Conservation (phyloP, 371 early-diverging fungal species). For the Neoconidiobolus thromboides region DNA sequence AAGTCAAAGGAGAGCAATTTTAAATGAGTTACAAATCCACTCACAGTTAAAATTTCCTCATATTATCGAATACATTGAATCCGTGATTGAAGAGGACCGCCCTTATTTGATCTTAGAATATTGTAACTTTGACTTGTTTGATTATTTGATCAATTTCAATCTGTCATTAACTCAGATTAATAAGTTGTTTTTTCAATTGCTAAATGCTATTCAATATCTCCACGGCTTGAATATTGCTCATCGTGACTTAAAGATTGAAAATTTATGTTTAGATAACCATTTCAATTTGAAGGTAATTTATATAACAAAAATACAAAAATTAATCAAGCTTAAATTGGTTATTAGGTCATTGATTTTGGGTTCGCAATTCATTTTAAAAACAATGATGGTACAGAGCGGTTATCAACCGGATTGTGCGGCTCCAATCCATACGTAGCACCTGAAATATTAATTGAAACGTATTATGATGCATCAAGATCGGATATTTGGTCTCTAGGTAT, state of each 20-base stretch:
- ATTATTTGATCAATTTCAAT: constrained; percentile 2
- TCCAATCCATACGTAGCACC: constrained; percentile 39
- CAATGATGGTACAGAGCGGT: constrained; percentile 19
- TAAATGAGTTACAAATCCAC: constrained; percentile 1
- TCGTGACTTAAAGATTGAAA: constrained; percentile 73
- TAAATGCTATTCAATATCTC: constrained; percentile 39
- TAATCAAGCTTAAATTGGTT: no score
- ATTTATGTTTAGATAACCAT: constrained; percentile 42
- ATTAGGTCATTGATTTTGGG: constrained; percentile 70
- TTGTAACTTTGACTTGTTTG: constrained; percentile 56
- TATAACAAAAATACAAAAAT: no score
- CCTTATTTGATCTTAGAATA: constrained; percentile 65
- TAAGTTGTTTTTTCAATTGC: constrained; percentile 36
- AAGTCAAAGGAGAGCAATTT: neutral
- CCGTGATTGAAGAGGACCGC: constrained; percentile 34
- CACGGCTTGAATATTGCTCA: constrained; percentile 50
- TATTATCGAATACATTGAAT: constrained; percentile 70
- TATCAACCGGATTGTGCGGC: constrained; percentile 40
- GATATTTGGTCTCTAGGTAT: constrained; percentile 58
- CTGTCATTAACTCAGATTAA: constrained; percentile 35
- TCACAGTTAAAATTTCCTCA: constrained; percentile 11
- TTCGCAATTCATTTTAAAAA: constrained; percentile 60
- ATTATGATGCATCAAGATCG: constrained; percentile 32
- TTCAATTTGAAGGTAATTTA: constrained; percentile 38
- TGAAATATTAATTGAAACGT: constrained; percentile 21